A percentile compares a stretch with the other conserved stretches of the same genome.
Conservation (phyloP, 805 yeast species). For the Kluyveromyces siamensis region DNA sequence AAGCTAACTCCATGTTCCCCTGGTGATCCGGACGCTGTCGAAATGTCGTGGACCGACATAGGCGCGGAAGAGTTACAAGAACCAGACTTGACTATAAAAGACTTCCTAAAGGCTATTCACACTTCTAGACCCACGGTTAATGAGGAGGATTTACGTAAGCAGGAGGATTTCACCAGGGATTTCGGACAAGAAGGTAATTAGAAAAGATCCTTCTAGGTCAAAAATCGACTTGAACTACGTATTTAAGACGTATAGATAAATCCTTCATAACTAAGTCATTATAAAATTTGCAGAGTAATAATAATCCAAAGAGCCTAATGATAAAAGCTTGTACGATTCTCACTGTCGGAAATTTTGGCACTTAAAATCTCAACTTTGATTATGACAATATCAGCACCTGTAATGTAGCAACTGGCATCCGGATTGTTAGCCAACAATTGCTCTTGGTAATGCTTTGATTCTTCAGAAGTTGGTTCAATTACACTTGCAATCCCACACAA, state of each 20-base stretch:
- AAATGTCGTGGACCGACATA: constrained; percentile 89
- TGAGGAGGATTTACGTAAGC: constrained; percentile 69
- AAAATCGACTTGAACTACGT: background rate
- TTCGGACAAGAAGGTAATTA: constrained; percentile 96
- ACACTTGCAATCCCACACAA: constrained; percentile 63
- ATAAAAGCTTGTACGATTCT: constrained; percentile 41
- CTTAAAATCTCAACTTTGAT: constrained; percentile 54
- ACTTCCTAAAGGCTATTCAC: constrained; percentile 86
- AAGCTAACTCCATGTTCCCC: constrained; percentile 92
- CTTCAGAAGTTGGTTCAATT: constrained; percentile 36
- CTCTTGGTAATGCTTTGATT: constrained; percentile 51
- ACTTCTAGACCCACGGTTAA: constrained; percentile 94
- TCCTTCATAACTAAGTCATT: background rate
- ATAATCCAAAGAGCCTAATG: constrained; percentile 8
- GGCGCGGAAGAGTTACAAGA: constrained; percentile 83
- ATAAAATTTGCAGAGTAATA: background rate
- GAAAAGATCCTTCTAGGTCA: background rate
- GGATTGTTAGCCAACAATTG: constrained; percentile 55
- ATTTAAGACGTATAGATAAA: background rate
- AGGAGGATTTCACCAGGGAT: constrained; percentile 82
- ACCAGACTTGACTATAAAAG: constrained; percentile 83
- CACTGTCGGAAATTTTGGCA: constrained; percentile 73
- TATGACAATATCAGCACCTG: constrained; percentile 54
- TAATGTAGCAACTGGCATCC: constrained; percentile 60
- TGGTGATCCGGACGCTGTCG: constrained; percentile 80